Evolutionary conservation across 2,329 filamentous ascomycete genomes (phyloP).

Genomic region (Penicillium sp.): DNA sequence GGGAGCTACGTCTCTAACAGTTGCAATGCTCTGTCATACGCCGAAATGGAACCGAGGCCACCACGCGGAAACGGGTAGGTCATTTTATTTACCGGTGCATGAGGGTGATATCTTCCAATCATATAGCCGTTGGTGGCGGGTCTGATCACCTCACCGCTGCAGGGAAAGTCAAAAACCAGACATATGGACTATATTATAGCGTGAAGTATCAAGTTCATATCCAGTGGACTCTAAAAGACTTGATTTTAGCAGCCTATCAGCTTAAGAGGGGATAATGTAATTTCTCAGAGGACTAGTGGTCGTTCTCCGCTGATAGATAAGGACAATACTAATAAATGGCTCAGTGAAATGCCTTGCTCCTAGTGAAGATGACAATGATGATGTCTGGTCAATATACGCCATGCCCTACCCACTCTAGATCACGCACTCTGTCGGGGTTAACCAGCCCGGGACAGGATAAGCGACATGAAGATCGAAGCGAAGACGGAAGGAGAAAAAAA

Average conservation of each 20-base stretch:
- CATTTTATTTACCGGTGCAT: background rate
- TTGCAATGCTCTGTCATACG: background rate
- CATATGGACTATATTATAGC: background rate
- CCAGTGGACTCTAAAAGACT: background rate
- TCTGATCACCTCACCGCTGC: slow-evolving; percentile 6
- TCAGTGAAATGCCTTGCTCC: background rate
- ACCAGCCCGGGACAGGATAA: background rate
- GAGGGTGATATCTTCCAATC: background rate
- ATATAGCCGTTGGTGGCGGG: background rate
- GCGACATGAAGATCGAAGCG: slow-evolving; percentile 1
- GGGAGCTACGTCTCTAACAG: background rate
- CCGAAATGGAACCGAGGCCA: background rate
- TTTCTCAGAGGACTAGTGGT: background rate
- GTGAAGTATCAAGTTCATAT: background rate
- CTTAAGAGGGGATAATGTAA: background rate
- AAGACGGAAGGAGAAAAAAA: background rate
- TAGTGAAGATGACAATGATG: background rate
- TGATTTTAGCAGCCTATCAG: background rate
- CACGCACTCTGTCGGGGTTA: background rate
- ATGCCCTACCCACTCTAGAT: background rate
- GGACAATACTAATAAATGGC: background rate
- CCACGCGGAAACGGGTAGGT: background rate
- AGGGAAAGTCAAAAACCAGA: background rate
- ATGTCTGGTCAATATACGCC: background rate
- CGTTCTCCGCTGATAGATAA: background rate